Percentiles rank a stretch among this genome's conserved stretches.
Conservation (phyloP, 2,329 filamentous ascomycete species). For the Fusarium dimerum region DNA sequence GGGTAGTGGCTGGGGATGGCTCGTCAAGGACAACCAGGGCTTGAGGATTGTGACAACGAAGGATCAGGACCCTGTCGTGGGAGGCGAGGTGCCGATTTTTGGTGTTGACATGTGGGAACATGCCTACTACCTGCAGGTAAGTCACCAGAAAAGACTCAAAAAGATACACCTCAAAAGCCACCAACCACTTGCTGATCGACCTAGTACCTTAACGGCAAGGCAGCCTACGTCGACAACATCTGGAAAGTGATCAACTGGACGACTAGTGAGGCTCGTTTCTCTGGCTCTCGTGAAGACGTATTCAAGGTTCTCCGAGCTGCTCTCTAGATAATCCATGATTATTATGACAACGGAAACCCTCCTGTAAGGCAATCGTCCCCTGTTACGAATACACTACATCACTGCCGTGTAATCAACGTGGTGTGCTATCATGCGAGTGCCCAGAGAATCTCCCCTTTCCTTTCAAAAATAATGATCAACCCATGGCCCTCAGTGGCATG, state of each 20-base stretch:
- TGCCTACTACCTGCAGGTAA: conserved; percentile 81
- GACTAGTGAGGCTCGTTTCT: conserved; percentile 64
- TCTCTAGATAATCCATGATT: conserved; percentile 29
- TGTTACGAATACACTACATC: neutral
- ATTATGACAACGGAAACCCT: neutral
- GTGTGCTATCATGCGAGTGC: neutral
- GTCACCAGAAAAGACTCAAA: conserved; percentile 13
- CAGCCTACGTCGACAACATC: conserved; percentile 72
- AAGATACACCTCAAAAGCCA: neutral
- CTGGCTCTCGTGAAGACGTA: conserved; percentile 46
- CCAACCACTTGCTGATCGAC: conserved; percentile 6
- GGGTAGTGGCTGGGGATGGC: conserved; percentile 87
- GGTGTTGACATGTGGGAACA: conserved; percentile 94
- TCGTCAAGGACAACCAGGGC: conserved; percentile 64
- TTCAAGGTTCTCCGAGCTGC: conserved; percentile 47
- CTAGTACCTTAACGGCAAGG: conserved; percentile 76
- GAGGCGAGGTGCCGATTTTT: conserved; percentile 66
- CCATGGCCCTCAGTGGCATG: neutral
- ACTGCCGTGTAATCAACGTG: neutral
- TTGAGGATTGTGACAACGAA: conserved; percentile 79
- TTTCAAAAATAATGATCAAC: neutral
- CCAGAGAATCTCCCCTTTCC: neutral
- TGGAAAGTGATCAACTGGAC: conserved; percentile 82
- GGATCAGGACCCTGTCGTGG: conserved; percentile 77
- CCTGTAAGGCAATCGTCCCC: too few species aligned